phyloP scores from a whole-genome alignment of 2,329 filamentous ascomycete genomes.

The Colletotrichum sp. region DNA sequence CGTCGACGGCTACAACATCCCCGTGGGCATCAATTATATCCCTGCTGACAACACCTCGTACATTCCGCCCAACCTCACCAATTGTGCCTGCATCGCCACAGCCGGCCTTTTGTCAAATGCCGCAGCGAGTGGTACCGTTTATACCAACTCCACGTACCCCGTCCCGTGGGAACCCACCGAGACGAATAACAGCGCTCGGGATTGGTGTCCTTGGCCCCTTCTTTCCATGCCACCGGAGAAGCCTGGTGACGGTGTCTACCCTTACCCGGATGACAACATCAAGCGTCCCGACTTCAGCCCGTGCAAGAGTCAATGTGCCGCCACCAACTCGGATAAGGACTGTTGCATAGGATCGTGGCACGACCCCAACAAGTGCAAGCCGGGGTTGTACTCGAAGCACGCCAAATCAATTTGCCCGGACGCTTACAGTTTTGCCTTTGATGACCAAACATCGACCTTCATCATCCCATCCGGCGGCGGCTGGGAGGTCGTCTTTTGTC shows the following conservation, averaged over 20 bases:
- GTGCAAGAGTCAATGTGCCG: slow-evolving; percentile 78
- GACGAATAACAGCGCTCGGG: slow-evolving; percentile 59
- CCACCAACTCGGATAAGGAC: slow-evolving; percentile 68
- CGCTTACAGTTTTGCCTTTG: slow-evolving; percentile 79
- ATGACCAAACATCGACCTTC: slow-evolving; percentile 64
- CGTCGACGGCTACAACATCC: slow-evolving; percentile 85
- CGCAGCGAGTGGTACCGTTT: slow-evolving; percentile 59
- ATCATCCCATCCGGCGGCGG: slow-evolving; percentile 72
- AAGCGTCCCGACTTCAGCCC: slow-evolving; percentile 76
- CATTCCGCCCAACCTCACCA: slow-evolving; percentile 78
- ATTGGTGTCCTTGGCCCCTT: slow-evolving; percentile 84
- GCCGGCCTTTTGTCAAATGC: slow-evolving; percentile 62
- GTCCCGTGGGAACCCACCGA: slow-evolving; percentile 69
- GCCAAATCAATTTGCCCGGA: slow-evolving; percentile 83
- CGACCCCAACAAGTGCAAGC: slow-evolving; percentile 66
- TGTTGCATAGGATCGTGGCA: slow-evolving; percentile 78
- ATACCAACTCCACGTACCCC: slow-evolving; percentile 69
- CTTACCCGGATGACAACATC: slow-evolving; percentile 79
- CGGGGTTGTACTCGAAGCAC: slow-evolving; percentile 69
- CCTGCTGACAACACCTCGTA: slow-evolving; percentile 66
- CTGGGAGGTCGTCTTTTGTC: slow-evolving; percentile 82
- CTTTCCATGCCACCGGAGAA: slow-evolving; percentile 71
- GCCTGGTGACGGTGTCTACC: slow-evolving; percentile 78
- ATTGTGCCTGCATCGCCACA: slow-evolving; percentile 78
- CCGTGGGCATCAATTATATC: slow-evolving; percentile 67